Percentiles rank a stretch among this genome's conserved stretches.
Conservation (phyloP, 305 asterid genomes). For the Fraxinus floribunda region DNA sequence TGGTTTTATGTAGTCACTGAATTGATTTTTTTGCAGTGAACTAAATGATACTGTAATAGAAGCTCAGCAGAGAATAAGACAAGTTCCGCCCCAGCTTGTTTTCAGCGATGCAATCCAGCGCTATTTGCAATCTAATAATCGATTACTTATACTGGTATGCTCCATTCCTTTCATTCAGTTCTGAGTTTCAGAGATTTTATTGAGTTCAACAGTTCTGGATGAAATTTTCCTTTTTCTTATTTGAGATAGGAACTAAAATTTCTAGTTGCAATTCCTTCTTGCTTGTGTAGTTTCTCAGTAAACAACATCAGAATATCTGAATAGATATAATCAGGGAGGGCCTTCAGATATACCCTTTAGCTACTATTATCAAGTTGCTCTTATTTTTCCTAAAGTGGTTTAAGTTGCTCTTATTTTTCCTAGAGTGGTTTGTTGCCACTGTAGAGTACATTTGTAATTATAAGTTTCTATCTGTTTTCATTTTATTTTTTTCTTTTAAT, state of each 20-base stretch:
- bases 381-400: background rate
- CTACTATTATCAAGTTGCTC: background rate
- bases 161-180: conserved; percentile 18
- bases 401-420: background rate
- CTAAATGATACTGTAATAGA: conserved; percentile 92
- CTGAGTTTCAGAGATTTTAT: background rate
- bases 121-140: conserved; percentile 69
- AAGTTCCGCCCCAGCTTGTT: conserved; percentile 68
- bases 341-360: background rate
- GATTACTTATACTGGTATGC: conserved; percentile 81
- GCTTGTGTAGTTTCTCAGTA: background rate
- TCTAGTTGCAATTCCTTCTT: background rate
- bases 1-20: background rate
- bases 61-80: conserved; percentile 85
- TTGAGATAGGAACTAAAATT: background rate
- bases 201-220: background rate
- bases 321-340: conserved; percentile 9
- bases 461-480: background rate
- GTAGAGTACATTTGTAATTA: background rate
- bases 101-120: conserved; percentile 53
- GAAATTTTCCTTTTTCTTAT: background rate
- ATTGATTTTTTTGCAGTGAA: conserved; percentile 58
- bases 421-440: background rate
- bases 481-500: background rate
- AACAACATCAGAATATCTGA: background rate